These are phyloP conservation scores for Euphrasia confusa DNA, from an alignment of 257 asterid genomes.

Conservation along the genomic window DNA sequence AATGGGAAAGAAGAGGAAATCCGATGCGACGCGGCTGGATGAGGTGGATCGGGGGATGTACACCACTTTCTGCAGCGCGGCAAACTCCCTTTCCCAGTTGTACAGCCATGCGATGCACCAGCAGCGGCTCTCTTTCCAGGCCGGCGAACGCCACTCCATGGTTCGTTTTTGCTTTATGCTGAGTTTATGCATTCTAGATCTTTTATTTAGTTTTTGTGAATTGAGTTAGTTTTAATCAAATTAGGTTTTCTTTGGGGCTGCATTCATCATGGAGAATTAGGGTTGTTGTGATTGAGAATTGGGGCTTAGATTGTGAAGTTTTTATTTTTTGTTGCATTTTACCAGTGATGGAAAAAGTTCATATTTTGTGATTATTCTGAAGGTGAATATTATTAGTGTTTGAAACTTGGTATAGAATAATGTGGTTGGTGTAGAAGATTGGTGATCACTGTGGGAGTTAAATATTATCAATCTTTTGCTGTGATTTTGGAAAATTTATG, in stretches of 20 bases:
- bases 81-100: conserved; percentile 86
- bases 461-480: too few species aligned
- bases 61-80: conserved; percentile 76
- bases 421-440: background rate
- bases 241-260: too few species aligned
- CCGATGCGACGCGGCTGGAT: conserved; percentile 71
- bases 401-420: background rate
- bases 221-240: background rate
- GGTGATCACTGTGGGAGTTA: too few species aligned
- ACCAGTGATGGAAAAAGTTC: too few species aligned
- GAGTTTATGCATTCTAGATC: background rate
- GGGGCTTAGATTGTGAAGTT: background rate
- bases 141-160: conserved; percentile 88
- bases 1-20: conserved; percentile 93
- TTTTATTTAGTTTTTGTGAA: background rate
- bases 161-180: conserved; percentile 17
- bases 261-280: too few species aligned
- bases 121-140: conserved; percentile 78
- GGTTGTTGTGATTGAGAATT: background rate
- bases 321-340: background rate
- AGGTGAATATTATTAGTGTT: background rate
- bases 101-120: conserved; percentile 89
- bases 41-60: conserved; percentile 97
- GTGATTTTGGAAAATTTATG: too few species aligned
- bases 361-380: background rate